phyloP scores from a whole-genome alignment of 1,284 basidiomycete genomes.

The Microbotryum lychnidis-dioicae region DNA sequence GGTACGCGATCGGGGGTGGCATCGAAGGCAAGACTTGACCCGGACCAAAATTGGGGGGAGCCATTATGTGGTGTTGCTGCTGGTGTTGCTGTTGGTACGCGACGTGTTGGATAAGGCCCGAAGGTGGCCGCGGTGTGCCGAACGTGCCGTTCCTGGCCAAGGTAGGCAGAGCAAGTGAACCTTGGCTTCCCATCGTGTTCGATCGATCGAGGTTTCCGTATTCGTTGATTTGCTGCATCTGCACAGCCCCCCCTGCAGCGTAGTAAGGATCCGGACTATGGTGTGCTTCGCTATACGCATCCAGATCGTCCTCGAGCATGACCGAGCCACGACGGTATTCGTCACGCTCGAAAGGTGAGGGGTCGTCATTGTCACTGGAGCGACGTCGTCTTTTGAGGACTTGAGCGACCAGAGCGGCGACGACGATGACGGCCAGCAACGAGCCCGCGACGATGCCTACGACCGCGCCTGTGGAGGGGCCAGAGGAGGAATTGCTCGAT shows the following conservation, averaged over 20 bases:
- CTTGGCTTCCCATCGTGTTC: conserved; percentile 24
- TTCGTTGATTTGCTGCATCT: conserved; percentile 28
- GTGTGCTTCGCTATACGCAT: conserved; percentile 35
- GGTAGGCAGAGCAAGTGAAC: conserved; percentile 23
- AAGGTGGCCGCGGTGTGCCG: conserved; percentile 39
- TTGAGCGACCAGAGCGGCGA: conserved; percentile 38
- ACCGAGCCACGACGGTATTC: conserved; percentile 38
- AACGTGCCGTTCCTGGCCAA: conserved; percentile 34
- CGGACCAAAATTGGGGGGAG: too few species aligned
- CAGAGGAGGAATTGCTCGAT: neutral
- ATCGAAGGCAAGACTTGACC: too few species aligned
- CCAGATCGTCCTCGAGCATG: conserved; percentile 38
- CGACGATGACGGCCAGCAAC: conserved; percentile 38
- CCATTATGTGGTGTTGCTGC: neutral
- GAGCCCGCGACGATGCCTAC: conserved; percentile 41
- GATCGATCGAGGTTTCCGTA: conserved; percentile 22
- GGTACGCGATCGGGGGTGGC: too few species aligned
- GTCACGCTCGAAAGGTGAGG: conserved; percentile 38
- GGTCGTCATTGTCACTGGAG: conserved; percentile 37
- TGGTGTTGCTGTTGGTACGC: conserved; percentile 1
- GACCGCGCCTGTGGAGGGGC: conserved; percentile 35
- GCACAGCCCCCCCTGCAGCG: conserved; percentile 19
- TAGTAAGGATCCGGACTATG: conserved; percentile 22
- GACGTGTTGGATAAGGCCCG: conserved; percentile 33
- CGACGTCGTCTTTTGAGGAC: conserved; percentile 36